These are phyloP conservation scores for Mycena vitilis DNA, from an alignment of 768 basidiomycete genomes.

Conservation along the genomic window DNA sequence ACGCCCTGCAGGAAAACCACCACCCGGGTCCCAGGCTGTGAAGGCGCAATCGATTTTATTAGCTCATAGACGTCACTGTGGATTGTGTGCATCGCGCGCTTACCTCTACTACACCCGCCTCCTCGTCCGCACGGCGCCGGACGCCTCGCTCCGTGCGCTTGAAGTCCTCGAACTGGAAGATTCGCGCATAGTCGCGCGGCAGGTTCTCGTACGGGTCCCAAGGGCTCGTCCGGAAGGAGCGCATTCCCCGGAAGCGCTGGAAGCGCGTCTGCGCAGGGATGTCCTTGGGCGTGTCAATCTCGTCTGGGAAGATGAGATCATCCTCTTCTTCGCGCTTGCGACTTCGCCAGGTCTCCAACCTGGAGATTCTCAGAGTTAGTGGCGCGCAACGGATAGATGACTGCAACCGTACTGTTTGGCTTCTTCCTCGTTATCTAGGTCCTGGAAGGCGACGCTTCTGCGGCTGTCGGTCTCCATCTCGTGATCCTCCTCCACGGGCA, in stretches of 20 bases:
- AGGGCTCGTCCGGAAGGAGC: constrained; percentile 93
- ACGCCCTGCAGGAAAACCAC: constrained; percentile 81
- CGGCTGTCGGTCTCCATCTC: constrained; percentile 67
- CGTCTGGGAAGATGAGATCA: constrained; percentile 93
- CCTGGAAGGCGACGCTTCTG: constrained; percentile 72
- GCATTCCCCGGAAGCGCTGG: constrained; percentile 91
- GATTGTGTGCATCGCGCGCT: constrained; percentile 33
- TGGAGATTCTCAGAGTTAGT: constrained; percentile 42
- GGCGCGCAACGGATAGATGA: constrained; percentile 7
- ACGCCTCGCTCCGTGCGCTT: constrained; percentile 84
- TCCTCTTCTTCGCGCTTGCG: constrained; percentile 82
- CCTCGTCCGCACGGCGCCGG: constrained; percentile 72
- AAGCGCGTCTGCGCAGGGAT: constrained; percentile 84
- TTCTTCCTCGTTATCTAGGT: constrained; percentile 88
- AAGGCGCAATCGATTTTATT: constrained; percentile 5
- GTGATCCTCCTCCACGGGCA: constrained; percentile 65
- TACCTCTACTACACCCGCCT: constrained; percentile 74
- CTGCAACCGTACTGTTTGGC: constrained; percentile 75
- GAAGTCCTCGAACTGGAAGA: constrained; percentile 98
- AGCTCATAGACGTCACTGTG: not conserved
- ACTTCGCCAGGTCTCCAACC: constrained; percentile 76
- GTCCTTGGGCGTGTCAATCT: constrained; percentile 94
- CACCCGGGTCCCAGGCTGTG: constrained; percentile 85
- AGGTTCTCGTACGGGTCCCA: constrained; percentile 99
- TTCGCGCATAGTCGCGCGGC: constrained; percentile 91